A percentile compares a stretch with the other conserved stretches of the same genome.
Conservation (phyloP, 768 basidiomycete genomes). For the Termitomyces sp. region DNA sequence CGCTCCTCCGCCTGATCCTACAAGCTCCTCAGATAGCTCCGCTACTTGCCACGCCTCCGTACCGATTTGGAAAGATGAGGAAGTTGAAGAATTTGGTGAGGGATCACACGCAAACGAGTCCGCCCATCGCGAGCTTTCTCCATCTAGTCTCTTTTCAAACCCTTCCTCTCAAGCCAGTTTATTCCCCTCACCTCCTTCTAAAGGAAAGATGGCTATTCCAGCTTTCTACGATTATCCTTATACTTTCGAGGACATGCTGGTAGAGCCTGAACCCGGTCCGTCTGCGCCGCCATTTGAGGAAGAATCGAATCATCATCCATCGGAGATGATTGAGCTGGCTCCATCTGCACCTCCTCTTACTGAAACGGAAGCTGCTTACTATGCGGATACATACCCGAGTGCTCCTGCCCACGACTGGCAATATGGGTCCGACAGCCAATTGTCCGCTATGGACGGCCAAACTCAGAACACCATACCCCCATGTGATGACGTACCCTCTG, state of each 20-base stretch:
- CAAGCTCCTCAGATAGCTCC: conserved; percentile 11
- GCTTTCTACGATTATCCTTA: conserved; percentile 36
- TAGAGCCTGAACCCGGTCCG: conserved; percentile 31
- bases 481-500: neutral
- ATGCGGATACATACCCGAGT: conserved; percentile 7
- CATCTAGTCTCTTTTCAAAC: conserved; percentile 6
- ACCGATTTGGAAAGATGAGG: conserved; percentile 50
- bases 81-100: conserved; percentile 29
- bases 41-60: conserved; percentile 31
- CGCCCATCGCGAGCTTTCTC: neutral
- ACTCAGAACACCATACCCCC: conserved; percentile 2
- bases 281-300: conserved; percentile 45
- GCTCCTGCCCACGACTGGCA: conserved; percentile 9
- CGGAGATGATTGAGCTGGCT: conserved; percentile 21
- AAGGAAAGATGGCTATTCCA: conserved; percentile 33
- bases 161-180: conserved; percentile 20
- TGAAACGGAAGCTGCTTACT: conserved; percentile 8
- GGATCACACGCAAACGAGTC: conserved; percentile 1
- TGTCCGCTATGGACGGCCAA: neutral
- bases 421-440: neutral
- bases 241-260: conserved; percentile 27
- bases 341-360: conserved; percentile 40
- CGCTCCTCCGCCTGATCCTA: conserved; percentile 35
- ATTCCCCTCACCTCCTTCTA: conserved; percentile 40
- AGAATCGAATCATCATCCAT: conserved; percentile 28